Conservation (phyloP, 2,329 filamentous ascomycete species). For the Arthrobotrys conoides region DNA sequence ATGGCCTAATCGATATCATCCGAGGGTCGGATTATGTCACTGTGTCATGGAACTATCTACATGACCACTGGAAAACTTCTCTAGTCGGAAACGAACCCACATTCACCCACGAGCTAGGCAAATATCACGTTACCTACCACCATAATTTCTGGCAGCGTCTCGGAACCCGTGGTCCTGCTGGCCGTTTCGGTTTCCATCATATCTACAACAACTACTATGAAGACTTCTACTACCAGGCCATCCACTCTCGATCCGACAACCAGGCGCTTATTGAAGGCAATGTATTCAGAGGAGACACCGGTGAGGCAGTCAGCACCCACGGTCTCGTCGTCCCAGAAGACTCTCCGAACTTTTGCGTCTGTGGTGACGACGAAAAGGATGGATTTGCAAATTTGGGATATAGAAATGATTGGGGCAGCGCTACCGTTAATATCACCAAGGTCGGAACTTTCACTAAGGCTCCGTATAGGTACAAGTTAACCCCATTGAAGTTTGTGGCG, state of each 20-base stretch:
- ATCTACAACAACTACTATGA: conserved; percentile 71
- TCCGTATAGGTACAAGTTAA: conserved; percentile 71
- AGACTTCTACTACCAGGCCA: conserved; percentile 70
- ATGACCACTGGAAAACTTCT: conserved; percentile 70
- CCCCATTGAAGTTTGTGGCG: conserved; percentile 68
- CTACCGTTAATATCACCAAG: conserved; percentile 71
- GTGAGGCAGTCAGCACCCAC: conserved; percentile 71
- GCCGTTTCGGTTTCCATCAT: conserved; percentile 71
- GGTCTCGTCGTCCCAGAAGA: conserved; percentile 72
- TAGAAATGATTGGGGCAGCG: conserved; percentile 71
- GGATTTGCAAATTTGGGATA: conserved; percentile 72
- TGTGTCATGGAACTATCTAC: conserved; percentile 70
- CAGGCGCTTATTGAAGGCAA: conserved; percentile 71
- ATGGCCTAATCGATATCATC: conserved; percentile 70
- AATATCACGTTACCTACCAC: conserved; percentile 71
- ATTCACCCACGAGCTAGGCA: conserved; percentile 73
- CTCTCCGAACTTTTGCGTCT: conserved; percentile 71
- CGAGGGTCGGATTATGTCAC: conserved; percentile 69
- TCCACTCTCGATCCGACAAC: conserved; percentile 70
- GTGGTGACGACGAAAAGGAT: conserved; percentile 72
- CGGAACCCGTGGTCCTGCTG: conserved; percentile 70
- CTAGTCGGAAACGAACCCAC: conserved; percentile 76
- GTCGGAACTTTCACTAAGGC: conserved; percentile 70
- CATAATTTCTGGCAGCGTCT: conserved; percentile 70
- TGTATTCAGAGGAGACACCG: conserved; percentile 69